Evolutionary conservation across 106 monocot genomes (phyloP), one percentile per base, ranked within the genome.

Genomic region (Acanthochlamys bracteata): DNA sequence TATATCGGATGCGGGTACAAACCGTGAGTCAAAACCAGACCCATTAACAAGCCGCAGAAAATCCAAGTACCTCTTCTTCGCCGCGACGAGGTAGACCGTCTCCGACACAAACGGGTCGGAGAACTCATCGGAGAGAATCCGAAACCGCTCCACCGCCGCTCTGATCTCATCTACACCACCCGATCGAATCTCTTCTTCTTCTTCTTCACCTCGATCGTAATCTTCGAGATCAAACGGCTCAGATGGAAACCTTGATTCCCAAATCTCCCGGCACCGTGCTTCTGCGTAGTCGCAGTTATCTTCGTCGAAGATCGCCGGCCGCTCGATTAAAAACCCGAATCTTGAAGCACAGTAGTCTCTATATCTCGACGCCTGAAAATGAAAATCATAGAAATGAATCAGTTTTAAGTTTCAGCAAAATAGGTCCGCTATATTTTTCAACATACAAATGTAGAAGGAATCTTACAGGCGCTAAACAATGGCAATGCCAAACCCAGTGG

Each of bases 401-500:
- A 11, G 19, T 54, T 19, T 19, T 11, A 54, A 54, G 16, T 19
- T 4, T 39, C 26, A 2, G 7, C 39, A 7, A 0, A 25, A 64
- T 56, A 41, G 27, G 41, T 59, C 17, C 14, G 27, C 40, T 14
- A 26, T 4, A 20, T 41, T 25, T 40, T 39, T 11, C 9, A 33
- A 26, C 21, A 51, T 10, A 20, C 12, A 8, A 33, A 20, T 9
- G 66, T 27, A 11, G 55, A 39, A 54, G 39, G 11, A 20, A 46
- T 7, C 39, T 39, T 68, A 80, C 84, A 40, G 82, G 90, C 46
- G 55, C 39, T 33, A 96, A 71, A 70, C 90, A 82, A 76, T 96
- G 90, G 76, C 84, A 96, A 76, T 85, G 85, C 96, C 95, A 96
- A 59, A 90, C 66, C 86, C 86, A 90, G 22, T 43, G 68, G 41